Base-by-base conservation (phyloP, 2,329 filamentous ascomycete genomes). In the Aspergillus sp. region DNA sequence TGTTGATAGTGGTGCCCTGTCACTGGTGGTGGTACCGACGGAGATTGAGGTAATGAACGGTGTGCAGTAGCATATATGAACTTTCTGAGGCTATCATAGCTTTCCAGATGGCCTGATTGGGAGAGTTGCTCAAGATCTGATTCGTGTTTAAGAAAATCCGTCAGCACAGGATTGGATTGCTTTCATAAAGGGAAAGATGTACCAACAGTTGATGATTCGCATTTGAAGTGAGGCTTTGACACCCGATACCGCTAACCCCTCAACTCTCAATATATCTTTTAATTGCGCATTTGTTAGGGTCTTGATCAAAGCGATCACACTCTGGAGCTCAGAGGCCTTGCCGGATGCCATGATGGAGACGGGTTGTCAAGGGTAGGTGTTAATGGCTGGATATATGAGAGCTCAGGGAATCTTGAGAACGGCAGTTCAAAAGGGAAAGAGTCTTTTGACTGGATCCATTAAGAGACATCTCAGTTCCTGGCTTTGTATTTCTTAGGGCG, bases 191-290 rank as follows among this genome's bases (percentile, higher is more conserved):
- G 33, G 9, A 52, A 46, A 52, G 55, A 59, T 61, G 56, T 50
- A 86, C 90, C 76, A 81, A 98, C 95, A 84, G 58, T 85, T 80
- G 62, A 89, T 85, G 60, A 97, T 90, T 67, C 93, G 88, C 58
- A 79, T 78, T 76, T 96, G 92, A 59, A 98, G 79, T 43, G 90
- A 84, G 35, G 87, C 85, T 80, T 99, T 99, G 68, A 95, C 88
- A 19, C 95, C 95, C 27, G 88, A 90, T 60, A 90, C 89, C 64
- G 85, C 84, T 37, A 96, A 80, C 47, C 87, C 84, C 77, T 96
- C 90, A 60, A 84, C 80, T 62, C 86, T 84, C 70, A 93, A 90
- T 64, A 98, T 88, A 52, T 82, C 82, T 67, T 91, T 90, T 49
- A 97, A 83, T 67, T 93, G 87, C 59, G 78, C 79, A 69, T 86